A percentile compares a stretch with the other conserved stretches of the same genome.
phyloP scores from a whole-genome alignment of 2,329 filamentous ascomycete species.

The Nigrospora osmanthi region DNA sequence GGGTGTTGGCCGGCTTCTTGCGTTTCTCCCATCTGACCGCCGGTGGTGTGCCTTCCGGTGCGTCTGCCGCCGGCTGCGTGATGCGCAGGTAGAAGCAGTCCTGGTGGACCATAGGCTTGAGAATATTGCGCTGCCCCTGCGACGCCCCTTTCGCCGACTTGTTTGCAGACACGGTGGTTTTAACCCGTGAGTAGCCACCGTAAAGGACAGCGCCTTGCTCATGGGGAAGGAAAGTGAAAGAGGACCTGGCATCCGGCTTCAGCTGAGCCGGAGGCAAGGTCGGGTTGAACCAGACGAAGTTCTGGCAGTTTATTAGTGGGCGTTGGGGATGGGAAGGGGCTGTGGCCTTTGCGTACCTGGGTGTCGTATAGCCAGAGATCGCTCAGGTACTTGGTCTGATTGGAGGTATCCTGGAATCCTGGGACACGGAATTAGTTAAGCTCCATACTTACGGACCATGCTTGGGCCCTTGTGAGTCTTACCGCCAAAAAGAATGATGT shows the following conservation, averaged over 20 bases:
- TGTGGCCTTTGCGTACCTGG: conserved; percentile 14
- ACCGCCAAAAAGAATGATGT: conserved; percentile 86
- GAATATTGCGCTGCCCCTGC: conserved; percentile 59
- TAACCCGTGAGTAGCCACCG: conserved; percentile 89
- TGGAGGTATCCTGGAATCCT: conserved; percentile 90
- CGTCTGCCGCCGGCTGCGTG: conserved; percentile 61
- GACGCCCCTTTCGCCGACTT: conserved; percentile 58
- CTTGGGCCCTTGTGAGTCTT: conserved; percentile 1
- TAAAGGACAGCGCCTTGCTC: conserved; percentile 85
- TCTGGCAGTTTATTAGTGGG: conserved; percentile 29
- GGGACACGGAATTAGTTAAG: conserved; percentile 4
- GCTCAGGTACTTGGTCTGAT: conserved; percentile 86
- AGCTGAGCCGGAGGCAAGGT: conserved; percentile 68
- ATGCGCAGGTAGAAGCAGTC: conserved; percentile 92
- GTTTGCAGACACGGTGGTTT: conserved; percentile 52
- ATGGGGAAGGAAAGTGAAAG: conserved; percentile 85
- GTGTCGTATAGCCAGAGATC: conserved; percentile 97
- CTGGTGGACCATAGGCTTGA: conserved; percentile 86
- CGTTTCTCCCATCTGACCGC: conserved; percentile 83
- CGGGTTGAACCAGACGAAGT: conserved; percentile 77
- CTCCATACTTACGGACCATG: neutral
- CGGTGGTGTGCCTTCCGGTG: conserved; percentile 57
- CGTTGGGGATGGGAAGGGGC: neutral
- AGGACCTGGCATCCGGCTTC: conserved; percentile 85
- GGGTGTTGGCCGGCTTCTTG: conserved; percentile 86